Evolutionary conservation across 352 stramenopile species (phyloP).

Genomic region (Phytophthora brassicae): DNA sequence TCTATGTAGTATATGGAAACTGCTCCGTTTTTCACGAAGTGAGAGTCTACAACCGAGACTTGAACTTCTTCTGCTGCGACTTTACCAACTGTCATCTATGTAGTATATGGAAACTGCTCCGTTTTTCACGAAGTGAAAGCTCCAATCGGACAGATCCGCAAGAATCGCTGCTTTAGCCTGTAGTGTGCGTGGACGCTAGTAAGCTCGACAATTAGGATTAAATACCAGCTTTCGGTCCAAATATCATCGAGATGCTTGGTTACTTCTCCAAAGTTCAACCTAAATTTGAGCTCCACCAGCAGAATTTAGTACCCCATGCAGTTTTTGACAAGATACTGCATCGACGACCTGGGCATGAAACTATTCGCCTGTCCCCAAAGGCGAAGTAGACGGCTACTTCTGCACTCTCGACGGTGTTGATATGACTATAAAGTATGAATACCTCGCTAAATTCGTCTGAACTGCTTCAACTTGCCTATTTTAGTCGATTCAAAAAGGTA

Average conservation of each 20-base stretch:
- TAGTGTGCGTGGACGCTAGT: conserved; percentile 56
- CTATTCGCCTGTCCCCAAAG: conserved; percentile 61
- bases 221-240: conserved; percentile 38
- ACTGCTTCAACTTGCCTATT: too few species aligned
- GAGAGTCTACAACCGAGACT: too few species aligned
- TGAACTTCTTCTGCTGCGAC: conserved; percentile 47
- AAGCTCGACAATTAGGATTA: conserved; percentile 58
- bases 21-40: conserved; percentile 51
- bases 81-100: conserved; percentile 64
- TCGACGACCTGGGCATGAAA: conserved; percentile 52
- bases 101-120: conserved; percentile 50
- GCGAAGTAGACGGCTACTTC: conserved; percentile 43
- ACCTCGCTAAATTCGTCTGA: conserved; percentile 52
- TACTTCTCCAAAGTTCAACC: conserved; percentile 5
- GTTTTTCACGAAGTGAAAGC: conserved; percentile 51
- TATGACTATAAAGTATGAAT: too few species aligned
- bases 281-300: conserved; percentile 9
- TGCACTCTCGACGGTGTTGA: conserved; percentile 43
- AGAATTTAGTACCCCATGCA: too few species aligned
- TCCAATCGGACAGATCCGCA: conserved; percentile 42
- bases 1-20: conserved; percentile 50
- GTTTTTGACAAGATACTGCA: conserved; percentile 51
- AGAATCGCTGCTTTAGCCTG: conserved; percentile 47
- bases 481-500: too few species aligned
- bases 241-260: conserved; percentile 47